phyloP scores from a whole-genome alignment of 2,329 filamentous ascomycete genomes.

The Neofusicoccum cordaticola region DNA sequence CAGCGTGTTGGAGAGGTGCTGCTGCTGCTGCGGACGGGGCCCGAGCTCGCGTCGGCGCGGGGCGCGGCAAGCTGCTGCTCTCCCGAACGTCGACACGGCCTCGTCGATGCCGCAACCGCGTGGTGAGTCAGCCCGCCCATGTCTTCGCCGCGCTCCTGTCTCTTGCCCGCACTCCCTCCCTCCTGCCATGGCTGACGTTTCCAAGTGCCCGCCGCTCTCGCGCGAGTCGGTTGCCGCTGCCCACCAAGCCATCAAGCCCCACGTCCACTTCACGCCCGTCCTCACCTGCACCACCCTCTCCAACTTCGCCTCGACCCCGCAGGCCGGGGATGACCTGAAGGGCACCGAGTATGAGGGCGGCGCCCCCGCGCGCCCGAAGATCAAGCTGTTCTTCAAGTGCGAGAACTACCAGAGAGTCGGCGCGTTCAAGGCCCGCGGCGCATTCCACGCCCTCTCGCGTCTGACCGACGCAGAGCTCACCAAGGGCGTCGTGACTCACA shows the following conservation, averaged over 20 bases:
- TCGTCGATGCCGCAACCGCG: background rate
- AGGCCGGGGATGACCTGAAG: constrained; percentile 51
- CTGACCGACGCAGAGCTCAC: constrained; percentile 61
- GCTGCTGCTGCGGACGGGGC: too few species aligned
- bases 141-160: background rate
- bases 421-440: constrained; percentile 88
- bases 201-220: constrained; percentile 61
- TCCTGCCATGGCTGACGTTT: constrained; percentile 44
- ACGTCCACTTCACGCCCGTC: constrained; percentile 81
- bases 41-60: too few species aligned
- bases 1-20: too few species aligned
- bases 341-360: constrained; percentile 59
- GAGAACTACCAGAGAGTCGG: constrained; percentile 90
- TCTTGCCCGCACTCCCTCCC: background rate
- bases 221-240: constrained; percentile 70
- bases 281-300: constrained; percentile 76
- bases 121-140: background rate
- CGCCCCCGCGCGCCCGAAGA: constrained; percentile 59
- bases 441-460: constrained; percentile 78
- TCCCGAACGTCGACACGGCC: too few species aligned
- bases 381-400: constrained; percentile 89
- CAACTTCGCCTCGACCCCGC: constrained; percentile 69
- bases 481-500: constrained; percentile 84
- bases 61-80: too few species aligned
- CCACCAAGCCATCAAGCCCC: constrained; percentile 67